Evolutionary conservation across 331 rosid species (phyloP).

Genomic region (Malus hybrid): DNA sequence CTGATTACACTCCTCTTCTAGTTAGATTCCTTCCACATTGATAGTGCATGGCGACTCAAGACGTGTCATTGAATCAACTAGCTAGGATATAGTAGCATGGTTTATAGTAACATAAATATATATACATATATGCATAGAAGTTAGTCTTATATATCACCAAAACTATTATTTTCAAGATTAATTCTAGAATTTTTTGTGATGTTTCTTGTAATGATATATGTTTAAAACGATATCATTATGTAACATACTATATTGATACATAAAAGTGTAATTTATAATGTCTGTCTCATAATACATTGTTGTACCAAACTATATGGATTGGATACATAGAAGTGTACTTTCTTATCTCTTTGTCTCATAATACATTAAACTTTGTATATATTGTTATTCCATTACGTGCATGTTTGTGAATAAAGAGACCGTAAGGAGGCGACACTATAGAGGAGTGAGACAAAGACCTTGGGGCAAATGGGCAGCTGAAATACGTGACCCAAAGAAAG

Average conservation of each 20-base stretch:
- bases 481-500: conserved; percentile 75
- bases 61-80: not conserved
- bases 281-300: not conserved
- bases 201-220: not conserved
- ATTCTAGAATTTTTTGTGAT: not conserved
- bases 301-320: too few species aligned
- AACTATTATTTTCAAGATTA: not conserved
- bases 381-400: not conserved
- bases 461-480: conserved; percentile 98
- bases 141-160: not conserved
- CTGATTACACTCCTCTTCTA: not conserved
- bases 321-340: not conserved
- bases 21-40: not conserved
- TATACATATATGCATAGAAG: not conserved
- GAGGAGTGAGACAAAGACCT: conserved; percentile 86
- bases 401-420: conserved; percentile 15
- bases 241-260: not conserved
- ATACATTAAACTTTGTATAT: not conserved
- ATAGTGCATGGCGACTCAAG: not conserved
- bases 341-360: not conserved
- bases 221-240: not conserved
- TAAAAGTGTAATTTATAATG: not conserved
- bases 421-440: conserved; percentile 45
- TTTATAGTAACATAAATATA: not conserved
- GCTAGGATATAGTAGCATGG: not conserved